Conservation (phyloP, 495 filamentous ascomycete species). For the Neurospora discreta region DNA sequence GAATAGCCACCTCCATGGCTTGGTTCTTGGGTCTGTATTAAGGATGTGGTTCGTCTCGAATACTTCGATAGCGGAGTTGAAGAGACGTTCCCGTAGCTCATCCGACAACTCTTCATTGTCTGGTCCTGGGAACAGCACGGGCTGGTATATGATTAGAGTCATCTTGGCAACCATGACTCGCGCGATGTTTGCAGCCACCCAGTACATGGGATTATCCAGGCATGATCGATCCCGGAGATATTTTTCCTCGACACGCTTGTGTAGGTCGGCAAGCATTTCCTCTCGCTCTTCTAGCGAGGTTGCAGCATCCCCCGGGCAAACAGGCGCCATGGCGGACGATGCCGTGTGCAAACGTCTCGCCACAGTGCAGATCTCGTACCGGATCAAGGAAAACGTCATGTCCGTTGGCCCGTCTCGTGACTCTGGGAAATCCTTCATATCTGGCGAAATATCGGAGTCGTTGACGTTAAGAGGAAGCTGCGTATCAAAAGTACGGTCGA, state of each 20-base stretch:
- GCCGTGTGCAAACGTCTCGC: slow-evolving; percentile 30
- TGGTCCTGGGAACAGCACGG: slow-evolving; percentile 36
- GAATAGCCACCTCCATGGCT: slow-evolving; percentile 73
- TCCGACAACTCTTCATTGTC: slow-evolving; percentile 34
- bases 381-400: slow-evolving; percentile 67
- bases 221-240: slow-evolving; percentile 52
- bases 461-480: slow-evolving; percentile 67
- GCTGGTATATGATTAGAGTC: slow-evolving; percentile 38
- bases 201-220: slow-evolving; percentile 51
- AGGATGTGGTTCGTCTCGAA: slow-evolving; percentile 61
- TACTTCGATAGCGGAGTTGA: slow-evolving; percentile 62
- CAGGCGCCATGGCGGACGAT: slow-evolving; percentile 20
- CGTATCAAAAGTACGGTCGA: slow-evolving; percentile 62
- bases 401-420: slow-evolving; percentile 57
- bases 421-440: slow-evolving; percentile 47
- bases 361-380: slow-evolving; percentile 48
- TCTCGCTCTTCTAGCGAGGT: slow-evolving; percentile 47
- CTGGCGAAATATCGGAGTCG: slow-evolving; percentile 60
- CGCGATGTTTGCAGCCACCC: slow-evolving; percentile 59
- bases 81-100: slow-evolving; percentile 59
- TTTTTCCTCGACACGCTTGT: slow-evolving; percentile 51
- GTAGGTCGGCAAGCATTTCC: slow-evolving; percentile 50
- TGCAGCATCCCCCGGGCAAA: slow-evolving; percentile 15
- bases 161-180: slow-evolving; percentile 56
- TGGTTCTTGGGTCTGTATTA: slow-evolving; percentile 46